These are phyloP conservation scores for Stagonosporopsis chrysanthemi DNA, from an alignment of 2,329 filamentous ascomycete species.

Conservation along the genomic window DNA sequence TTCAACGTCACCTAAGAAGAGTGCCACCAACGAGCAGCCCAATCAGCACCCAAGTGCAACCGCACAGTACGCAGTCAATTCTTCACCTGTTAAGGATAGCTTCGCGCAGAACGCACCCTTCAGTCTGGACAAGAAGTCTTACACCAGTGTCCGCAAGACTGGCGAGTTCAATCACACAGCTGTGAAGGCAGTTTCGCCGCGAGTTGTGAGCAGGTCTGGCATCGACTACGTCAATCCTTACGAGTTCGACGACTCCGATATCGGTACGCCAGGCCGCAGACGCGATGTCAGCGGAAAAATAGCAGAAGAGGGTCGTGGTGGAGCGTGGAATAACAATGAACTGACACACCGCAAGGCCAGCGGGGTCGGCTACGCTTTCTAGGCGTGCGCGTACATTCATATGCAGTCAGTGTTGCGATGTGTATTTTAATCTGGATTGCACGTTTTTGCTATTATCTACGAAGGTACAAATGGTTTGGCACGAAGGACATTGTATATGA, in stretches of 20 bases:
- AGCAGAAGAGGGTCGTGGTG: constrained; percentile 71
- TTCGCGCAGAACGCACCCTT: constrained; percentile 36
- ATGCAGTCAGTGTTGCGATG: constrained; percentile 2
- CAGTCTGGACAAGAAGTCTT: constrained; percentile 44
- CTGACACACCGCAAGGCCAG: constrained; percentile 52
- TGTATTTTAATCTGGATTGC: not conserved
- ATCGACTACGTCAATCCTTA: constrained; percentile 55
- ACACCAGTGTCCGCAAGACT: constrained; percentile 42
- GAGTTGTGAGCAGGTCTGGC: constrained; percentile 57
- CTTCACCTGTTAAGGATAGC: constrained; percentile 21
- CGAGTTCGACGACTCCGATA: constrained; percentile 41
- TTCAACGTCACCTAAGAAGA: constrained; percentile 33
- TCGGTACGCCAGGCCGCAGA: constrained; percentile 41
- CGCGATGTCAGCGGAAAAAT: constrained; percentile 74
- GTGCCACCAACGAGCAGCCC: constrained; percentile 23
- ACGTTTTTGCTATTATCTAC: not conserved
- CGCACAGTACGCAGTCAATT: constrained; percentile 42
- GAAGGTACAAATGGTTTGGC: not conserved
- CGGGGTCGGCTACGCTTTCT: constrained; percentile 35
- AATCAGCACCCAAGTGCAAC: constrained; percentile 38
- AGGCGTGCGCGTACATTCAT: constrained; percentile 1
- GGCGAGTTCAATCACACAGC: constrained; percentile 42
- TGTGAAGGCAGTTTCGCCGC: constrained; percentile 45
- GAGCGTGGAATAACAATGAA: constrained; percentile 36
- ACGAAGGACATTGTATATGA: constrained; percentile 9